phyloP scores from a whole-genome alignment of 2,329 filamentous ascomycete species.

The Colletotrichum destructivum region DNA sequence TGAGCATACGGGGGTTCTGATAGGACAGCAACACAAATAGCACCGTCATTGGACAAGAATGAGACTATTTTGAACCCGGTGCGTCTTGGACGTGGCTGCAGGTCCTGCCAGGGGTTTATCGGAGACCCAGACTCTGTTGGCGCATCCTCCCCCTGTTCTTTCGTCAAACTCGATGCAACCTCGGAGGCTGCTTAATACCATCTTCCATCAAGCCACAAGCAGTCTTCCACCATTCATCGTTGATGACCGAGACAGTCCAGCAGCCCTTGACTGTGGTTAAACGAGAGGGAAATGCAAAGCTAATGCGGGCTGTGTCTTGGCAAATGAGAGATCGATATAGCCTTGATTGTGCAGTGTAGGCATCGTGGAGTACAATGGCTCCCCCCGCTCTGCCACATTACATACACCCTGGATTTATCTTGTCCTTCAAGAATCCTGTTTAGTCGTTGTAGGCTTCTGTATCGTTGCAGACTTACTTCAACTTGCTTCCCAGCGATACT shows the following conservation, averaged over 20 bases:
- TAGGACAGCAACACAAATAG: background rate
- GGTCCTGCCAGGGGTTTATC: background rate
- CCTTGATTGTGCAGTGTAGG: background rate
- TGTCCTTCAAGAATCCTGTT: no score
- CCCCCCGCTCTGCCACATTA: background rate
- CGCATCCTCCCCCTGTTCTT: background rate
- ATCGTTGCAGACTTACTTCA: background rate
- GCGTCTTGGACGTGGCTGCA: no score
- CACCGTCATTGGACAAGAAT: background rate
- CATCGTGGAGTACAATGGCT: background rate
- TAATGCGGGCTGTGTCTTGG: background rate
- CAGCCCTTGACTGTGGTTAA: background rate
- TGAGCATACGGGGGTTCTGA: background rate
- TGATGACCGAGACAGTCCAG: background rate
- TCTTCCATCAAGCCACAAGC: background rate
- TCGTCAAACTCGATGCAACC: background rate
- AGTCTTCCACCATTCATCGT: slow-evolving; percentile 10
- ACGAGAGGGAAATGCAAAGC: background rate
- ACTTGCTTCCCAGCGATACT: background rate
- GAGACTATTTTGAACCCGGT: background rate
- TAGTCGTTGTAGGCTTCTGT: no score
- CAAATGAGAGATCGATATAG: background rate
- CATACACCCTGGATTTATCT: no score
- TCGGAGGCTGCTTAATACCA: no score
- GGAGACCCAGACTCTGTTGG: background rate